phyloP scores from a whole-genome alignment of 371 early-diverging fungal species.

The Haplosporangium sp. region DNA sequence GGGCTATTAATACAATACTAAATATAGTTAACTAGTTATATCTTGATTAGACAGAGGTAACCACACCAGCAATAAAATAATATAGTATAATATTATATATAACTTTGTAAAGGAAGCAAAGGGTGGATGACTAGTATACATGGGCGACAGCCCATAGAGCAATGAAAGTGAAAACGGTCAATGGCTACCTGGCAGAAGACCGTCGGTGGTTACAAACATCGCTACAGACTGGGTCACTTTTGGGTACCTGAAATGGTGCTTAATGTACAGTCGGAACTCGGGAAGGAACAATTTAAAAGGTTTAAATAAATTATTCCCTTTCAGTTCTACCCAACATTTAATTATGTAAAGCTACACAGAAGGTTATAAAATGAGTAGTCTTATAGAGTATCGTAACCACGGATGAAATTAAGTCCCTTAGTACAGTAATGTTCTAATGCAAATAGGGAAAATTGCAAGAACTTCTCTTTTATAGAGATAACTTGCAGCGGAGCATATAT shows the following conservation, averaged over 20 bases:
- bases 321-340: conserved; percentile 9
- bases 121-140: conserved; percentile 41
- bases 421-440: conserved; percentile 1
- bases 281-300: conserved; percentile 15
- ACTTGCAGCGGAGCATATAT: conserved; percentile 4
- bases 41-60: conserved; percentile 11
- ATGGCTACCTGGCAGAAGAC: conserved; percentile 43
- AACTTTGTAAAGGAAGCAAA: conserved; percentile 48
- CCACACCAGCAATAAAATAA: conserved; percentile 34
- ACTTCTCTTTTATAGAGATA: background rate
- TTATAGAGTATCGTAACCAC: conserved; percentile 21
- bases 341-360: conserved; percentile 6
- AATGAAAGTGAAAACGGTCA: conserved; percentile 52
- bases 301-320: conserved; percentile 9
- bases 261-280: conserved; percentile 55
- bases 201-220: conserved; percentile 53
- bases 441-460: conserved; percentile 5
- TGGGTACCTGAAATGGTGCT: conserved; percentile 55
- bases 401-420: conserved; percentile 8
- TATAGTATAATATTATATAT: conserved; percentile 5
- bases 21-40: conserved; percentile 41
- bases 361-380: conserved; percentile 12
- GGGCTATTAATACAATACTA: conserved; percentile 41
- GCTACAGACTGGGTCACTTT: conserved; percentile 55
- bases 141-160: conserved; percentile 45